Base-by-base conservation (phyloP, 495 filamentous ascomycete species). In the Lasiosphaeria hispida region DNA sequence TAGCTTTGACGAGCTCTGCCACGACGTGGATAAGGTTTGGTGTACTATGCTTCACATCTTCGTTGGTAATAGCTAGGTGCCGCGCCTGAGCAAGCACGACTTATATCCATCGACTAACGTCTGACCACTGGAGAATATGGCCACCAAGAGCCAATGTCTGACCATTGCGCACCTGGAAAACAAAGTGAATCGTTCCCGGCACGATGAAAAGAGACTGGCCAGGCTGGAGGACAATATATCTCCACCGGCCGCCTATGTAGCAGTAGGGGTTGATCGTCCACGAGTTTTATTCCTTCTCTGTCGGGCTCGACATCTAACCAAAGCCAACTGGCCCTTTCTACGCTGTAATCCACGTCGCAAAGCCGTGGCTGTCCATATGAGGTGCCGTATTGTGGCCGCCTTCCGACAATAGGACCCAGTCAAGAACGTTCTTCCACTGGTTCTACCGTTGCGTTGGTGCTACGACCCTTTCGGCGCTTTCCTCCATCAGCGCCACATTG, bases 131-230 rank as follows among this genome's bases (percentile, higher is more conserved):
- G 18, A 66, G 60, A 14, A 63, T 23, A 40, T 66, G 63, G 37
- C 63, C 60, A 55, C 60, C 57, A 33, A 63, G 40, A 17, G 63
- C 63, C 11, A 66, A 45, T 6, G 64, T 64, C 38, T 64, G 61
- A 33, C 34, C 14, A 47, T 36, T 15, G 10, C 43, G 50, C 17
- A 58, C 59, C 34, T 69, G 65, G 55, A 70, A 72, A 38, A 73
- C 69, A 54, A 65, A 69, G 59, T 72, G 69, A 30, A 73, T 68
- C 11, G 69, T 72, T 36, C 71, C 69, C 11, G 63, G 37, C 18
- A 53, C 38, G 60, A 73, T 72, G 61, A 67, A 70, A 33, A 73
- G 61, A 14, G 69, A 70, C 44, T 65, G 39, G 43, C 67, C 69
- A 0, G 61, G 61, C 39, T 61, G 55, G 9, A 73, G 62, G 41